Conservation (phyloP, 73 alveolate species). For the Urostyla sp. region DNA sequence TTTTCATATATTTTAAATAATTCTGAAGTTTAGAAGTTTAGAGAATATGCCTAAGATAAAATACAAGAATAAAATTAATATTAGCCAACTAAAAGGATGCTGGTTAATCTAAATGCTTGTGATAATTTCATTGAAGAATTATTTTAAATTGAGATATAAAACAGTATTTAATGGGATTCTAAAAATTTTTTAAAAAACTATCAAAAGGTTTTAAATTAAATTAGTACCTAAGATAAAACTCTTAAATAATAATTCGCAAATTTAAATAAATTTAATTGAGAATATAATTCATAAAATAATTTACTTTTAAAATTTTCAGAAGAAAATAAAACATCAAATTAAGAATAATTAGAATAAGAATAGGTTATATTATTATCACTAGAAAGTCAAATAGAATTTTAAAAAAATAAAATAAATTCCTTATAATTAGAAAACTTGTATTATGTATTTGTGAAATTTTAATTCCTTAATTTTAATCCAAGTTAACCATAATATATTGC, state of each 20-base stretch:
- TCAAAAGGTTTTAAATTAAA: background rate
- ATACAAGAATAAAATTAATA: too few species aligned
- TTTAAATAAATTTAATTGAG: background rate
- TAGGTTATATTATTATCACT: too few species aligned
- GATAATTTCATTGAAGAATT: background rate
- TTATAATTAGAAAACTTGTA: too few species aligned
- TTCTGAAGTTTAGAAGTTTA: background rate
- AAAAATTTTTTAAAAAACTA: background rate
- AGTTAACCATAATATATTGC: too few species aligned
- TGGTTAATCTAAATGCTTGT: background rate
- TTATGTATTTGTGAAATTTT: too few species aligned
- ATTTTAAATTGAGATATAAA: background rate
- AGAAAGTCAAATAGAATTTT: too few species aligned
- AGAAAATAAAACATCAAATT: background rate
- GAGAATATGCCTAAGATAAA: background rate
- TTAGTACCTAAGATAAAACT: background rate
- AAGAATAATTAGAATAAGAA: too few species aligned
- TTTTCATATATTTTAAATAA: background rate
- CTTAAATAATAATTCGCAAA: too few species aligned
- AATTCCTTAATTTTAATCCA: too few species aligned
- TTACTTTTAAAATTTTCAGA: background rate
- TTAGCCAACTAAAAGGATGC: background rate
- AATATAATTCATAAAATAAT: too few species aligned
- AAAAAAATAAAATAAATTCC: too few species aligned
- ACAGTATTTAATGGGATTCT: too few species aligned